A percentile compares a stretch with the other conserved stretches of the same genome.
Conservation (phyloP, 2,329 filamentous ascomycete genomes). For the Trichoderma citrinoviride region DNA sequence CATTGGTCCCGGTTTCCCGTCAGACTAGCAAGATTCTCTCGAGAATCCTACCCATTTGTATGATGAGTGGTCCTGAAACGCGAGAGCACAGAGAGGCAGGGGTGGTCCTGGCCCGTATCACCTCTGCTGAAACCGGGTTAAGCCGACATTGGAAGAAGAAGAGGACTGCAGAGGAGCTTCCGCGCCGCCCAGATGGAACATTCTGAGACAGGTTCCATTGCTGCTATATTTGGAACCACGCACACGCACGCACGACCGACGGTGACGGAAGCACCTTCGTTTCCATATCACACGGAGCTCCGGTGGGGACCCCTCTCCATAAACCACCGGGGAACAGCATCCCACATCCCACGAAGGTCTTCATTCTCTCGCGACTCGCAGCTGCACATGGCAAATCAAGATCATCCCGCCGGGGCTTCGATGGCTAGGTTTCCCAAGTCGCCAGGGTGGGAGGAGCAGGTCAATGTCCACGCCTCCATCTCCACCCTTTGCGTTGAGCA, state of each 20-base stretch:
- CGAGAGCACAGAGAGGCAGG: not conserved
- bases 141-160: conserved; percentile 17
- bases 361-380: conserved; percentile 4
- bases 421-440: not conserved
- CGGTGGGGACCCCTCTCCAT: conserved; percentile 5
- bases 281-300: conserved; percentile 17
- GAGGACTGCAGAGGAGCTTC: not conserved
- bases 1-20: conserved; percentile 16
- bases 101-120: conserved; percentile 15
- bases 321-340: conserved; percentile 13
- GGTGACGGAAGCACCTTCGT: conserved; percentile 3
- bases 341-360: not conserved
- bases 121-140: conserved; percentile 20
- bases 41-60: not conserved
- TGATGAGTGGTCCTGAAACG: conserved; percentile 16
- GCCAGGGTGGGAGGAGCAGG: not conserved
- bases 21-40: conserved; percentile 13
- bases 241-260: not conserved
- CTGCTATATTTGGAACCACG: conserved; percentile 21
- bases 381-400: conserved; percentile 19
- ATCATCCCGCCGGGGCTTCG: conserved; percentile 16
- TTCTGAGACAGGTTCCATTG: conserved; percentile 23
- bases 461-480: conserved; percentile 17
- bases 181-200: conserved; percentile 10
- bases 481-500: conserved; percentile 6